Evolutionary conservation across 768 basidiomycete genomes (phyloP).

Genomic region (Royoungia palumana): DNA sequence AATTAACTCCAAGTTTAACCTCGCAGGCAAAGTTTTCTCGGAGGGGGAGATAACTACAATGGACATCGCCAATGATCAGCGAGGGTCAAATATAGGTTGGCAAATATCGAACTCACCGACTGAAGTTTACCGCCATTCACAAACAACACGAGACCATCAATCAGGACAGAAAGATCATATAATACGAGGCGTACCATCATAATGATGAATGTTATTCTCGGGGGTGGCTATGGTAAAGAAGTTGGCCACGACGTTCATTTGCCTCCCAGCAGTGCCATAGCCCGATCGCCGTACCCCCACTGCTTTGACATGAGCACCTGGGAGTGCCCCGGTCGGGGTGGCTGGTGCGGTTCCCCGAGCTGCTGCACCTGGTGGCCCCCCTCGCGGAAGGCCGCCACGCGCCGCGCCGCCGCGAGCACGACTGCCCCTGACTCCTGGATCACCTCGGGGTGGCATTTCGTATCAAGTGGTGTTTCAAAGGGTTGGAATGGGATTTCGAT

Average conservation of each 20-base stretch:
- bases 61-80: conserved; percentile 13
- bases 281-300: conserved; percentile 68
- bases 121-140: conserved; percentile 5
- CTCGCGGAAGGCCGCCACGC: conserved; percentile 31
- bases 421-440: conserved; percentile 24
- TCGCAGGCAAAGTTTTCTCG: conserved; percentile 64
- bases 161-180: conserved; percentile 15
- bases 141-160: conserved; percentile 6
- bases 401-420: conserved; percentile 24
- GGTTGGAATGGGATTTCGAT: neutral
- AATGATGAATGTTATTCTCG: conserved; percentile 65
- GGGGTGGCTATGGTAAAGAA: conserved; percentile 64
- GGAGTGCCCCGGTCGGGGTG: conserved; percentile 33
- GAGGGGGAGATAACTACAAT: conserved; percentile 57
- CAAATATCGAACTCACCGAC: conserved; percentile 16
- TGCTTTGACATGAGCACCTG: conserved; percentile 40
- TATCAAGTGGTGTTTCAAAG: conserved; percentile 24
- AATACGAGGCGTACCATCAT: conserved; percentile 62
- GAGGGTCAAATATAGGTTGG: neutral
- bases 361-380: conserved; percentile 21
- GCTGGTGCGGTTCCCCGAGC: conserved; percentile 16
- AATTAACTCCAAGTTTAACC: conserved; percentile 70
- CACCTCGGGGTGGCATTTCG: conserved; percentile 40
- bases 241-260: conserved; percentile 48
- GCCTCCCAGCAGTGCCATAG: conserved; percentile 55